Evolutionary conservation across 2,329 filamentous ascomycete species (phyloP), one percentile per base, ranked within the genome.

Genomic region (Colletotrichum higginsianum): DNA sequence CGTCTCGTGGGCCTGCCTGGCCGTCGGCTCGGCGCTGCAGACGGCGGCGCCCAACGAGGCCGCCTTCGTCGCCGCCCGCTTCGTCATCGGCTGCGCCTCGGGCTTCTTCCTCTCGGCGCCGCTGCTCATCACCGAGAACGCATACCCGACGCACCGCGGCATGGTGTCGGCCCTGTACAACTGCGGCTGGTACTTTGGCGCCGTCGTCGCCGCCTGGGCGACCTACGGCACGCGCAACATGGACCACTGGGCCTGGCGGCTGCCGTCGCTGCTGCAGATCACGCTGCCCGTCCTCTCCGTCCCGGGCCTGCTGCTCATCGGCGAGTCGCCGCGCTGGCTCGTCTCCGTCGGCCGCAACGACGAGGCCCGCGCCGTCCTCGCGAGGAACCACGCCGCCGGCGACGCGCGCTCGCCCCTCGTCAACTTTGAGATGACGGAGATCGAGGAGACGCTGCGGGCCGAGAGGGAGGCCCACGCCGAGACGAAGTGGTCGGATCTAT

Each of bases 241-340:
- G 15, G 12, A 52, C 9, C 85, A 78, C 4, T 84, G 81, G 82
- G 80, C 88, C 1, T 92, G 91, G 90, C 82, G 87, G 42, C 84
- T 89, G n/a, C 90, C 90, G 0, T 84, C 89, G 13, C 82, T 88
- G 75, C 78, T 88, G 2, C 87, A 89, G 74, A 79, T 84, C 38
- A 81, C 83, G 23, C 30, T 60, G 40, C 80, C 30, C n/a, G 35
- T 78, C 0, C 73, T 90, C 12, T 86, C 90, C 44, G 80, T 86
- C 46, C 50, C 88, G 0, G 82, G 85, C 61, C 79, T 86, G 66
- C 84, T 80, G 73, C 85, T 88, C 64, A 83, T 89, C 7, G 89
- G 89, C 0, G 90, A 92, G 72, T 88, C 85, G 0, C 90, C 90
- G 1, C 84, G 90, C 47, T 91, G 86, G 85, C 78, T 90, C 26